Conservation (phyloP, 2,329 filamentous ascomycete genomes). For the Thielaviopsis musarum region DNA sequence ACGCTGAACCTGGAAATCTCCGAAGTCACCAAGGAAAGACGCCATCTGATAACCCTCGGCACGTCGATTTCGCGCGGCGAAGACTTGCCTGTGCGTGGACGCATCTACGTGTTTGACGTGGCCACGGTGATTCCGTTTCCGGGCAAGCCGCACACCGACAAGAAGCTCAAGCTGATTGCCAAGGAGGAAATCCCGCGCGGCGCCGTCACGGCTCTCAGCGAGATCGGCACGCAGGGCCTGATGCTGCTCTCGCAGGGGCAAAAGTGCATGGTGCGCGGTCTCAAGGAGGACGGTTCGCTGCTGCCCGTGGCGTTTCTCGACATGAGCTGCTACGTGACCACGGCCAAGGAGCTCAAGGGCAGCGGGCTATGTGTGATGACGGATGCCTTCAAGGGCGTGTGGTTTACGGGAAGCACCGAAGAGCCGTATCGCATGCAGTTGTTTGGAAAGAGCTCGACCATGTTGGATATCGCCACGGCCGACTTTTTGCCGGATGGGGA, state of each 20-base stretch:
- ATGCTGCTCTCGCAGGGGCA: constrained; percentile 85
- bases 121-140: constrained; percentile 84
- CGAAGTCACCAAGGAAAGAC: constrained; percentile 75
- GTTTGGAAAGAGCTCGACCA: constrained; percentile 70
- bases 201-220: constrained; percentile 71
- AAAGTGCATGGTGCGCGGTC: constrained; percentile 89
- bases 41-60: constrained; percentile 66
- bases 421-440: constrained; percentile 92
- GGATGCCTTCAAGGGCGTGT: constrained; percentile 83
- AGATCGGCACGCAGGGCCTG: constrained; percentile 73
- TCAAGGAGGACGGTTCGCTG: constrained; percentile 87
- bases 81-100: constrained; percentile 70
- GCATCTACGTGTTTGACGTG: constrained; percentile 81
- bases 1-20: constrained; percentile 77
- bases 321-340: constrained; percentile 83
- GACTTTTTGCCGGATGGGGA: constrained; percentile 81
- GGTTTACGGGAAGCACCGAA: constrained; percentile 93
- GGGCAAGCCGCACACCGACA: constrained; percentile 68
- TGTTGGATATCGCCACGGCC: constrained; percentile 60
- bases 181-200: constrained; percentile 86
- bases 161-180: constrained; percentile 68
- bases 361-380: constrained; percentile 78
- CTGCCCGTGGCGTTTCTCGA: constrained; percentile 95
- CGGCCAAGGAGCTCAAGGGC: constrained; percentile 65
- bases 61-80: constrained; percentile 79